Evolutionary conservation across 2,329 filamentous ascomycete genomes (phyloP).

Genomic region (Ceratocystis albifundus): DNA sequence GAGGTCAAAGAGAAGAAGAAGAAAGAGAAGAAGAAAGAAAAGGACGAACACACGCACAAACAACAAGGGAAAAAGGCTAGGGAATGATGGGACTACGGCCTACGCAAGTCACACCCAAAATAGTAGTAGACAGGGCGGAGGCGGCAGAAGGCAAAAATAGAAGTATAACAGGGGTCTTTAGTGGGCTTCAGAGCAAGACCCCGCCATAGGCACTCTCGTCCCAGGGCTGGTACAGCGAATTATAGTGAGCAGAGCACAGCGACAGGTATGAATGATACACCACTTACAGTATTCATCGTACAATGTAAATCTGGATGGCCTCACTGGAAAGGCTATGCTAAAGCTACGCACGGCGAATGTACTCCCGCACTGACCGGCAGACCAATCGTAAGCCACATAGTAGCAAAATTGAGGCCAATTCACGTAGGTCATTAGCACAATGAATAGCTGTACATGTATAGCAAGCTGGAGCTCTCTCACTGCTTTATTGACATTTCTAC

Average conservation of each 20-base stretch:
- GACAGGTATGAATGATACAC: not conserved
- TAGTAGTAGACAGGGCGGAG: conserved; percentile 10
- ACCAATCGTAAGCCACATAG: too few species aligned
- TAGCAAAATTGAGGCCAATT: not conserved
- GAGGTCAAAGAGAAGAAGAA: conserved; percentile 10
- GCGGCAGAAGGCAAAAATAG: conserved; percentile 7
- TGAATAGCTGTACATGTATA: not conserved
- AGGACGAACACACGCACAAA: conserved; percentile 8
- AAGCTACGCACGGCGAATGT: not conserved
- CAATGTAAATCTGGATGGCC: conserved; percentile 1
- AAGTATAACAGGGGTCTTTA: conserved; percentile 13
- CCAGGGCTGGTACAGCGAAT: not conserved
- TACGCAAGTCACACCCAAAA: conserved; percentile 13
- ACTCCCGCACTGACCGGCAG: too few species aligned
- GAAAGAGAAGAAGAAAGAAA: not conserved
- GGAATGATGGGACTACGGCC: conserved; percentile 9
- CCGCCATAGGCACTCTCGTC: not conserved
- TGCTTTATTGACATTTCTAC: not conserved
- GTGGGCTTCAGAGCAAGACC: conserved; percentile 2
- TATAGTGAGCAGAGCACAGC: not conserved
- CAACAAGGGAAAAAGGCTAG: conserved; percentile 18
- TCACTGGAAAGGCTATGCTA: not conserved
- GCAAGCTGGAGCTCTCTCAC: too few species aligned
- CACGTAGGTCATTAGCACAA: not conserved
- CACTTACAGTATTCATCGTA: not conserved